A percentile compares a stretch with the other conserved stretches of the same genome.
Evolutionary conservation across 78 protist species (phyloP).

Genomic region (slime mould (Dictyostelium discoideum)): DNA sequence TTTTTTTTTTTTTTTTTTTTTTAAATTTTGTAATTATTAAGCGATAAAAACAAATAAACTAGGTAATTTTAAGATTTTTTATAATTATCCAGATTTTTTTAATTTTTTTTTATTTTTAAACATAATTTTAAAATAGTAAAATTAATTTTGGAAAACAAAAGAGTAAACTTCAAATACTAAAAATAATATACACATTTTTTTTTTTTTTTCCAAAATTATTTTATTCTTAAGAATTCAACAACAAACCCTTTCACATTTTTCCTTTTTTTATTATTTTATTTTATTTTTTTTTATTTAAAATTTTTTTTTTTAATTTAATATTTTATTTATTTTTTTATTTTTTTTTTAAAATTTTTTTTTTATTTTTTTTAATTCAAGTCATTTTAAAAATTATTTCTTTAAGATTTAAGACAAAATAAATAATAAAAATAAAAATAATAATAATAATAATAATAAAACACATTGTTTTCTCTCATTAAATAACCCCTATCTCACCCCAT

Average conservation of each 20-base stretch:
- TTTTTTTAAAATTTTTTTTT: background rate
- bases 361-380: background rate
- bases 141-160: background rate
- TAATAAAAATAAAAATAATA: too few species aligned
- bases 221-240: background rate
- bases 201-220: background rate
- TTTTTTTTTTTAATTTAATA: background rate
- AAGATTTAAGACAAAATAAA: background rate
- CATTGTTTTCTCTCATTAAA: background rate
- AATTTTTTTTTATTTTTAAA: too few species aligned
- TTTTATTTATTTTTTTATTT: background rate
- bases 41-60: background rate
- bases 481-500: background rate
- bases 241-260: background rate
- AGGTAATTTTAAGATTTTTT: background rate
- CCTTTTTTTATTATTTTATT: too few species aligned
- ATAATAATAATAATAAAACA: background rate
- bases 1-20: too few species aligned
- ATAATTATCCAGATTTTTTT: background rate
- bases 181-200: too few species aligned
- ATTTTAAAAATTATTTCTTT: background rate
- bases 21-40: background rate
- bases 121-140: too few species aligned
- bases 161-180: background rate
- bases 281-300: too few species aligned